These are phyloP conservation scores for Diddensiella caesifluorescens DNA, from an alignment of 805 yeast species.

Conservation along the genomic window DNA sequence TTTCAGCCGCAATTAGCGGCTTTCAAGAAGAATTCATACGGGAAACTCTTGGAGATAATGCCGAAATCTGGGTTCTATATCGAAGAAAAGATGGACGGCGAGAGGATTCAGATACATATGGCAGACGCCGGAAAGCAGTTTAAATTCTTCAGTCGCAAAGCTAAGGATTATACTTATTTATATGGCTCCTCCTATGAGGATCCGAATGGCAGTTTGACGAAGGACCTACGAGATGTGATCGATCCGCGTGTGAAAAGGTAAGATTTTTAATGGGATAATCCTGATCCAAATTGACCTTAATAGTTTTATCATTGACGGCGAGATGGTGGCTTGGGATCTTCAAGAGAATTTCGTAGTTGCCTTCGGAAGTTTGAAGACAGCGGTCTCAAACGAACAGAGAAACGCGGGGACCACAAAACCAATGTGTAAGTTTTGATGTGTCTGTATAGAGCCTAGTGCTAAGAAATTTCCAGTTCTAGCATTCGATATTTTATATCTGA, in stretches of 20 bases:
- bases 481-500: constrained; percentile 69
- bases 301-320: constrained; percentile 70
- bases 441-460: neutral
- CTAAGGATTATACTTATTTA: constrained; percentile 63
- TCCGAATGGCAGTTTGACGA: constrained; percentile 48
- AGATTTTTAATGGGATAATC: neutral
- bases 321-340: constrained; percentile 84
- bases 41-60: constrained; percentile 45
- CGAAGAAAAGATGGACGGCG: constrained; percentile 94
- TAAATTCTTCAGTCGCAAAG: constrained; percentile 58
- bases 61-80: constrained; percentile 48
- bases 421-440: constrained; percentile 11
- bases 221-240: constrained; percentile 41
- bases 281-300: neutral
- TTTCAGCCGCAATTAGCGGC: constrained; percentile 76
- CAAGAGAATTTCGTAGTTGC: constrained; percentile 51
- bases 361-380: constrained; percentile 71
- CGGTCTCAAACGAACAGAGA: constrained; percentile 53
- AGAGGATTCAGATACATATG: constrained; percentile 75
- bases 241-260: constrained; percentile 26
- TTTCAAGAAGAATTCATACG: constrained; percentile 47
- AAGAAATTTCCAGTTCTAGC: constrained; percentile 38
- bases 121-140: constrained; percentile 40
- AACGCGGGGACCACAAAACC: constrained; percentile 28
- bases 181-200: constrained; percentile 52